Conservation (phyloP, 345 rosid species). For the Salix udensis region DNA sequence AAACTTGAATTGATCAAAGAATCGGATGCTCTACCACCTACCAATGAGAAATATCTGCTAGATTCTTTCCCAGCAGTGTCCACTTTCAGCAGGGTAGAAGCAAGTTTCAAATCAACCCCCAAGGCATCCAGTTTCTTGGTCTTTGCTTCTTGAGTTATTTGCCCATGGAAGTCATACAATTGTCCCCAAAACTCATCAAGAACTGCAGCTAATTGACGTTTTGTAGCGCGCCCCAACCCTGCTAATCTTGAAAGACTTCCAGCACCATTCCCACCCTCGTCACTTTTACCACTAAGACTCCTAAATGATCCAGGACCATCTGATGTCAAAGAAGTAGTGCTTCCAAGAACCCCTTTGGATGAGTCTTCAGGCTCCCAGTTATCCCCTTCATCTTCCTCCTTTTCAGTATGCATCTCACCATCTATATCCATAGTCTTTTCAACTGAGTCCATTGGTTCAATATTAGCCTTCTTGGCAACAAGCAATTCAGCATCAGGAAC, state of each 20-base stretch:
- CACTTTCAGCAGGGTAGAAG: slow-evolving; percentile 37
- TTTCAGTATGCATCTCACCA: slow-evolving; percentile 39
- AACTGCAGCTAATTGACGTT: slow-evolving; percentile 65
- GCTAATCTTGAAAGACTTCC: slow-evolving; percentile 94
- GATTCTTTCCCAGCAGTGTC: slow-evolving; percentile 48
- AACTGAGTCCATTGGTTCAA: slow-evolving; percentile 36
- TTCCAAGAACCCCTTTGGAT: slow-evolving; percentile 48
- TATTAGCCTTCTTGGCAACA: slow-evolving; percentile 35
- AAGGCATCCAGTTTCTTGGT: slow-evolving; percentile 55
- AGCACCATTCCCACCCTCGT: slow-evolving; percentile 74
- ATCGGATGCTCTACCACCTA: slow-evolving; percentile 58
- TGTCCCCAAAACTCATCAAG: slow-evolving; percentile 98
- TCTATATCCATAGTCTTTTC: slow-evolving; percentile 55
- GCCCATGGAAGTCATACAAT: slow-evolving; percentile 77
- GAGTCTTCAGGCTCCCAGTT: slow-evolving; percentile 66
- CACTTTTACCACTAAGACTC: slow-evolving; percentile 75
- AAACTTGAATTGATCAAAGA: slow-evolving; percentile 41
- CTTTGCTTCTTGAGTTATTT: slow-evolving; percentile 60
- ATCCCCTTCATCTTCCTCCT: slow-evolving; percentile 61
- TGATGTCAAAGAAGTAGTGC: slow-evolving; percentile 37
- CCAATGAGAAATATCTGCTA: slow-evolving; percentile 44
- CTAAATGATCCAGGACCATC: slow-evolving; percentile 85
- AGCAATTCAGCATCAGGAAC: slow-evolving; percentile 35
- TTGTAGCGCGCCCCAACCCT: slow-evolving; percentile 94
- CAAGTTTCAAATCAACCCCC: slow-evolving; percentile 44